Evolutionary conservation across 768 basidiomycete species (phyloP), one percentile per base, ranked within the genome.

Genomic region (Tubosaeta brunneosetosa): DNA sequence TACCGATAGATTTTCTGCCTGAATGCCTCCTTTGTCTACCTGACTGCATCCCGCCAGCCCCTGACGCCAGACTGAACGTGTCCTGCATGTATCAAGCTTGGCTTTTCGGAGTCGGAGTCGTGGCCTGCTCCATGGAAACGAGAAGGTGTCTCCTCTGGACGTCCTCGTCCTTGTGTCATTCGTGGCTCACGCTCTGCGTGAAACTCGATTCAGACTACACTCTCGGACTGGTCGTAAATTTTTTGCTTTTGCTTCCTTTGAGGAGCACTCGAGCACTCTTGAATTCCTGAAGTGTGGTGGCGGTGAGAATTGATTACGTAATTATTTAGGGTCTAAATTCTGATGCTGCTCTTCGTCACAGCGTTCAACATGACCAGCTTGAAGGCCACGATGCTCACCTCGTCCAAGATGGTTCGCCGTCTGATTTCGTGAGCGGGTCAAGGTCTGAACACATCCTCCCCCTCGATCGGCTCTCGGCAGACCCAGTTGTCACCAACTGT

Each of bases 401-500:
- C 81, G 61, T 58, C 80, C 82, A 74, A 71, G 74, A 73, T 58
- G 61, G 25, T 33, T 31, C 29, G 11, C 45, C 31, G 27, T 70
- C 64, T 63, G 55, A 54, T 51, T 57, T 84, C 68, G 76, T 82
- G 82, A 86, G 82, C 84, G 83, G 85, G 84, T 79, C 75, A 86
- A 86, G 83, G 85, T 86, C 84, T 84, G 85, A 86, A 83, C 70
- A 77, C 81, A 80, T 63, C 53, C 80, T 72, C 80, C 79, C 77
- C 77, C 77, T 76, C 53, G 79, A 80, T 77, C 60, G 81, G 72
- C 78, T 73, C 79, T 80, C 75, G 81, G 79, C 58, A 84, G 74
- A 77, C 68, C 81, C 72, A 71, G 77, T 70, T 71, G 69, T 77
- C 78, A 84, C 59, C 64, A 61, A 72, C 75, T 73, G 72, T 80